A percentile compares a stretch with the other conserved stretches of the same genome.
Evolutionary conservation across 2,329 filamentous ascomycete species (phyloP).

Genomic region (Aspergillus sp.): DNA sequence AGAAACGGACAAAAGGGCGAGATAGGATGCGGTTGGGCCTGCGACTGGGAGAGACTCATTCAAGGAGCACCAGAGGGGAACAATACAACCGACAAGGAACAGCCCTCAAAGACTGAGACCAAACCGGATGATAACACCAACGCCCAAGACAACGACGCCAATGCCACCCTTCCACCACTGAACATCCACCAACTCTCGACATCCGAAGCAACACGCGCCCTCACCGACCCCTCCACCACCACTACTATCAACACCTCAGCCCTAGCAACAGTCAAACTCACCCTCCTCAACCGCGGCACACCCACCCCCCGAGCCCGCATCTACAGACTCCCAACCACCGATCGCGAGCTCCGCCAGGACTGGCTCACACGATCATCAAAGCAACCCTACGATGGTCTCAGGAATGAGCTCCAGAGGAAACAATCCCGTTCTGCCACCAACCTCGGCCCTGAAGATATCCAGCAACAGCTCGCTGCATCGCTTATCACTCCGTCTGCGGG

Average conservation of each 20-base stretch:
- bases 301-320: slow-evolving; percentile 74
- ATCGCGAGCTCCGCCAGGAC: slow-evolving; percentile 59
- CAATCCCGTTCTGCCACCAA: not conserved
- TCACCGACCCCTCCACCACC: slow-evolving; percentile 24
- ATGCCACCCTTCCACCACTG: slow-evolving; percentile 26
- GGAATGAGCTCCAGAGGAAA: not conserved
- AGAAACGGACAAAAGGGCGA: slow-evolving; percentile 77
- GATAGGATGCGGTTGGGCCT: slow-evolving; percentile 76
- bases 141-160: not conserved
- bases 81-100: slow-evolving; percentile 1
- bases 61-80: slow-evolving; percentile 27
- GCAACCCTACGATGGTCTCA: slow-evolving; percentile 8
- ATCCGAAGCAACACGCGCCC: slow-evolving; percentile 31
- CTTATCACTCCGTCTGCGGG: slow-evolving; percentile 44
- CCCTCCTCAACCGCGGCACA: slow-evolving; percentile 68
- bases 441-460: slow-evolving; percentile 23
- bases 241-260: slow-evolving; percentile 27
- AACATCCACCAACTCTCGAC: slow-evolving; percentile 45
- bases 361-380: slow-evolving; percentile 67
- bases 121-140: slow-evolving; percentile 15
- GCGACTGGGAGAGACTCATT: slow-evolving; percentile 77
- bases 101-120: not conserved
- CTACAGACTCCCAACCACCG: slow-evolving; percentile 72
- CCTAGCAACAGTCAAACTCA: slow-evolving; percentile 66
- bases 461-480: slow-evolving; percentile 33